Evolutionary conservation across 2,329 filamentous ascomycete genomes (phyloP).

Genomic region (Cladosporium halotolerans): DNA sequence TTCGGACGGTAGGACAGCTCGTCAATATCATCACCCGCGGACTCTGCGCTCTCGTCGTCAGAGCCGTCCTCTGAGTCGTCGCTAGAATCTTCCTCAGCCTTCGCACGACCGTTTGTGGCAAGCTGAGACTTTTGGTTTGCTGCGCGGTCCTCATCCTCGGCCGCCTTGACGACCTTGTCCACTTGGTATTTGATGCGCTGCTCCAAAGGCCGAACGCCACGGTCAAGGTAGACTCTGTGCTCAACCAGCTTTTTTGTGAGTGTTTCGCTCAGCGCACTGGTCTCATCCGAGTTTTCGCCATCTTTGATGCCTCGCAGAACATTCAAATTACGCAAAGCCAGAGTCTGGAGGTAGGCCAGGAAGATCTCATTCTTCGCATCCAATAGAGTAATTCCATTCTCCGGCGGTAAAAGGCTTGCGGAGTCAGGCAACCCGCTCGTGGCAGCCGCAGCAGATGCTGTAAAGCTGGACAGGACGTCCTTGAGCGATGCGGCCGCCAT

Average conservation of each 20-base stretch:
- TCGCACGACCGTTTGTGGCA: constrained; percentile 17
- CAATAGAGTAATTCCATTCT: constrained; percentile 86
- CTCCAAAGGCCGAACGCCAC: constrained; percentile 84
- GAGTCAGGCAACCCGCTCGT: constrained; percentile 47
- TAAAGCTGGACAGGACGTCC: constrained; percentile 38
- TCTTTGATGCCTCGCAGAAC: constrained; percentile 33
- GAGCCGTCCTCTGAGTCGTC: constrained; percentile 30
- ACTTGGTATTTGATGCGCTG: constrained; percentile 90
- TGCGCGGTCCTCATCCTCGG: constrained; percentile 61
- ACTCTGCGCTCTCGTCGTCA: constrained; percentile 36
- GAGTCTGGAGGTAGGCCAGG: constrained; percentile 88
- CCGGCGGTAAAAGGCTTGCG: constrained; percentile 61
- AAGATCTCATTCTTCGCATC: constrained; percentile 97
- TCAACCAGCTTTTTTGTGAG: constrained; percentile 85
- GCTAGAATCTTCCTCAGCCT: constrained; percentile 24
- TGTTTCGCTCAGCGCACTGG: constrained; percentile 52
- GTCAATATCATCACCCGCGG: constrained; percentile 42
- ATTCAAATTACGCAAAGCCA: constrained; percentile 62
- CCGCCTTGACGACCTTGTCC: constrained; percentile 84
- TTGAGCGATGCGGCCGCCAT: constrained; percentile 27
- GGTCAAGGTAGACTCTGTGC: constrained; percentile 85
- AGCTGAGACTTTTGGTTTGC: constrained; percentile 32
- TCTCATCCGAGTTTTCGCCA: constrained; percentile 29
- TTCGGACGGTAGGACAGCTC: constrained; percentile 60
- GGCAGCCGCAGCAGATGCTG: constrained; percentile 60